Evolutionary conservation across 495 filamentous ascomycete species (phyloP), one percentile per base, ranked within the genome.

Genomic region (Pyrenopolyporus hunteri): DNA sequence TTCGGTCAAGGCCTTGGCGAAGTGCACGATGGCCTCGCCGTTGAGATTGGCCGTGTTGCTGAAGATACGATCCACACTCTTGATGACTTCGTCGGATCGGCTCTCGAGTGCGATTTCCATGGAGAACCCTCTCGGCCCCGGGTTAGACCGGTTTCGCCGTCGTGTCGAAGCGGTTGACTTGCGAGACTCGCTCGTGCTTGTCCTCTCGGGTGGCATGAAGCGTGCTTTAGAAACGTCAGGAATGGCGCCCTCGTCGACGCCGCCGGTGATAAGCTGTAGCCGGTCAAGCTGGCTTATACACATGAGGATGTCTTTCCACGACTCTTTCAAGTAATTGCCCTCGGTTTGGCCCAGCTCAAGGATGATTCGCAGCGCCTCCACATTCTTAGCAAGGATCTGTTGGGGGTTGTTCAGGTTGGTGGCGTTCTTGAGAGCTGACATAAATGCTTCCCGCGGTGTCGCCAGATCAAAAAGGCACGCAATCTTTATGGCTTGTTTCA

Each of bases 211-310:
- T 1, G 86, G 79, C 40, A 90, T 78, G 57, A 90, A 88, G 7
- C 89, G 85, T 7, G 88, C 87, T 68, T 90, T 92, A 22, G 92
- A 91, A 13, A 98, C 92, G 72, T 98, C 95, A 1, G 94, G 94
- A 8, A 98, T 83, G 2, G 89, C 86, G 17, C 88, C 89, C 73
- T 96, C 95, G 64, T 98, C 92, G 1, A 98, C 92, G 20, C 94
- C 94, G 45, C 90, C 88, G 14, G 89, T 93, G 49, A 98, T 89
- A n/a, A 98, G 83, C 69, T 99, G 94, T 50, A 98, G 87, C 20
- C 94, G 87, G 68, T 99, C 94, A 19, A 99, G 87, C 71, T 98
- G 94, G 64, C 91, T 96, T 70, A 98, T 89, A 69, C 94, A 99
- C 48, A 93, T 92, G 13, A 99, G 77, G 43, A 99, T 87, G 63